A percentile compares a stretch with the other conserved stretches of the same genome.
Evolutionary conservation across 352 stramenopile genomes (phyloP).

Genomic region (Phytophthora hibernalis): DNA sequence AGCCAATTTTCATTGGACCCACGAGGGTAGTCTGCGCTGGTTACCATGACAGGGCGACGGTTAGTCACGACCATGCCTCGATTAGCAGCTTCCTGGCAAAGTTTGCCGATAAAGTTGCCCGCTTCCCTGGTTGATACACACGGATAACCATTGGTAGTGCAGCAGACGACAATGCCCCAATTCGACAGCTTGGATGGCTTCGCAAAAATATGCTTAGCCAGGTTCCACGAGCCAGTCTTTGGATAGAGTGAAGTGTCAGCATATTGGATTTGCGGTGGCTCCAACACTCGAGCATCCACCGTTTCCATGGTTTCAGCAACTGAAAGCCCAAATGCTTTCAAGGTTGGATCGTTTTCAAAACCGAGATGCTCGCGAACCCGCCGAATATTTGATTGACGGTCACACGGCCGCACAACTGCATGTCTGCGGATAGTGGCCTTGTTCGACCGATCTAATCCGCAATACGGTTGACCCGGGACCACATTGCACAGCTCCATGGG

Average conservation of each 20-base stretch:
- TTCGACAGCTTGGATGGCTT: not conserved
- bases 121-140: not conserved
- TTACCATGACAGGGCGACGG: not conserved
- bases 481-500: not conserved
- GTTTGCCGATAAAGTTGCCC: not conserved
- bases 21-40: not conserved
- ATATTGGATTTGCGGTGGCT: not conserved
- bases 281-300: not conserved
- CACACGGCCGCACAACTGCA: not conserved
- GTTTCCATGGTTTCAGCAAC: not conserved
- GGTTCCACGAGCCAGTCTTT: not conserved
- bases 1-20: not conserved
- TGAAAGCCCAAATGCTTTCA: not conserved
- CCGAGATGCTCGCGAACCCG: not conserved
- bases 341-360: not conserved
- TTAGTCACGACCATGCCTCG: not conserved
- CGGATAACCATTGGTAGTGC: not conserved
- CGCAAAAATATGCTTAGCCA: not conserved
- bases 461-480: too few species aligned
- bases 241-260: not conserved
- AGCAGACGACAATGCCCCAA: not conserved
- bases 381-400: not conserved
- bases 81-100: not conserved
- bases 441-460: too few species aligned
- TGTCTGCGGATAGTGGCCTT: not conserved